Conservation (phyloP, 2,329 filamentous ascomycete genomes). For the Aspergillus awamori region DNA sequence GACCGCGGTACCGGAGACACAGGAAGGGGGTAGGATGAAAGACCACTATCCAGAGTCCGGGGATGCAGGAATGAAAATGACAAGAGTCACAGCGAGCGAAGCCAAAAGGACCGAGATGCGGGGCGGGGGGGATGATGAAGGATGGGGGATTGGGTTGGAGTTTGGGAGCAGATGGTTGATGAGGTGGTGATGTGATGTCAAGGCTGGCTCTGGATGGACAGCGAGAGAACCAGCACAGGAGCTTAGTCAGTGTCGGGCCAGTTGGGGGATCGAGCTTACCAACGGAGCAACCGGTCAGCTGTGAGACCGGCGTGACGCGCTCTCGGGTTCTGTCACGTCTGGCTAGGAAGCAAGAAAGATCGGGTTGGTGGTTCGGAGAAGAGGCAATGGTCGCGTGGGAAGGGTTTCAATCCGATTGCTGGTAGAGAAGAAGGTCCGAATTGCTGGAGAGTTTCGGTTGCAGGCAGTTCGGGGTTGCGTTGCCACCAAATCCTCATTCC, state of each 20-base stretch:
- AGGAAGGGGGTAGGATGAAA: constrained; percentile 29
- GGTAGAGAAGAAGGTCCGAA: not conserved
- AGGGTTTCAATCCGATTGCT: not conserved
- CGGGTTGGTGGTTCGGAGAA: not conserved
- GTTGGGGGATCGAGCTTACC: constrained; percentile 27
- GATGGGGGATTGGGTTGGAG: constrained; percentile 11
- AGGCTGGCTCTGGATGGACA: constrained; percentile 33
- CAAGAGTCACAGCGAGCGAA: constrained; percentile 17
- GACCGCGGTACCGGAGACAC: constrained; percentile 31
- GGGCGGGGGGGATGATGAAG: constrained; percentile 26
- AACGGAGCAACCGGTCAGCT: constrained; percentile 21
- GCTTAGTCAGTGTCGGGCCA: constrained; percentile 38
- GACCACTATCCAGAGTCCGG: constrained; percentile 20
- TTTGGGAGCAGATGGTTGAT: constrained; percentile 25
- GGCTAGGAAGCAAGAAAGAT: not conserved
- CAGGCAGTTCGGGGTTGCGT: constrained; percentile 3
- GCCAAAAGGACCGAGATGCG: constrained; percentile 21
- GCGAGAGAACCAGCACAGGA: constrained; percentile 33
- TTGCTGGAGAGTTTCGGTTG: constrained; percentile 3
- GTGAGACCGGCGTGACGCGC: constrained; percentile 14
- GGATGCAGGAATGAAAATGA: constrained; percentile 18
- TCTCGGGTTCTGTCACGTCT: not conserved
- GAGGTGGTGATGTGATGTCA: constrained; percentile 45
- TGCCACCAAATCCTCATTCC: constrained; percentile 3
- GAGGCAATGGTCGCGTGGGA: not conserved